Conservation (phyloP, 495 filamentous ascomycete genomes). For the Beverwykella pulmonaria region DNA sequence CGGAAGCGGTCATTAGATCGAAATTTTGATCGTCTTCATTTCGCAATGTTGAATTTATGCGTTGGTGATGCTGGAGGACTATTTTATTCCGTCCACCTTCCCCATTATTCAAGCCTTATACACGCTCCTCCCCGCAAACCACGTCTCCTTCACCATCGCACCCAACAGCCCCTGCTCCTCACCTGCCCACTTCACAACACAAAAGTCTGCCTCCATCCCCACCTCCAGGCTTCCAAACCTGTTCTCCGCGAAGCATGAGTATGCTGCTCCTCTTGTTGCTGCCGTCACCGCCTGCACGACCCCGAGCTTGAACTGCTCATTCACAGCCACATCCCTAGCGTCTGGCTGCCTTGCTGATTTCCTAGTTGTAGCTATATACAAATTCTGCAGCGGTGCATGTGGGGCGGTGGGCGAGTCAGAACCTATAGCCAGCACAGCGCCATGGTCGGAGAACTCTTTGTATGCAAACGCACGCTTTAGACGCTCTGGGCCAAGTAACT, state of each 20-base stretch:
- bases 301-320: constrained; percentile 56
- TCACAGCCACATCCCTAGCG: constrained; percentile 51
- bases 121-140: constrained; percentile 57
- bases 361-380: constrained; percentile 64
- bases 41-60: too few species aligned
- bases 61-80: too few species aligned
- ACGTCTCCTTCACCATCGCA: constrained; percentile 58
- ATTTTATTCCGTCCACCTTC: too few species aligned
- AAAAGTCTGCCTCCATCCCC: constrained; percentile 61
- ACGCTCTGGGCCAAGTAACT: constrained; percentile 56
- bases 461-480: constrained; percentile 63
- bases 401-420: constrained; percentile 65
- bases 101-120: constrained; percentile 30
- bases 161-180: constrained; percentile 54
- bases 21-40: too few species aligned
- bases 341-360: constrained; percentile 56
- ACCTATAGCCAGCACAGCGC: constrained; percentile 59
- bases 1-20: too few species aligned
- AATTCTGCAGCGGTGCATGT: constrained; percentile 57
- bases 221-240: constrained; percentile 53
- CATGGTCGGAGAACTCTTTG: constrained; percentile 58
- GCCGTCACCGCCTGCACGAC: constrained; percentile 57
- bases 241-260: constrained; percentile 60
- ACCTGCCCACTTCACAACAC: constrained; percentile 62
- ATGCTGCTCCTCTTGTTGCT: constrained; percentile 61